Evolutionary conservation across 306 rosid genomes (phyloP).

Genomic region (Rosa chinensis): DNA sequence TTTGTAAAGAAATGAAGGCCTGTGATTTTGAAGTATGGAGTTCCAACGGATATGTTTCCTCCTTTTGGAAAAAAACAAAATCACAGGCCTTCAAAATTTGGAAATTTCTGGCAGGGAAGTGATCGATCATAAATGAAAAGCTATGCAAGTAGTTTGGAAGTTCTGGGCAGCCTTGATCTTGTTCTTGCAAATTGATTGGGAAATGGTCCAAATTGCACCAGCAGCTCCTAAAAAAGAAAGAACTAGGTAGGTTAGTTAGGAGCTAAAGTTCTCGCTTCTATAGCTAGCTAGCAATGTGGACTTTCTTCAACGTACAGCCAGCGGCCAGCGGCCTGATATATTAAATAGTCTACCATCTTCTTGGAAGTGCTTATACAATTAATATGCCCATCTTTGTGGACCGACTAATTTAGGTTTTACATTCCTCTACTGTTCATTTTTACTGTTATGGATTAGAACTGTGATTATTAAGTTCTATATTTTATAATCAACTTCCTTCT

Average conservation of each 20-base stretch:
- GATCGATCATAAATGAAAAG: not conserved
- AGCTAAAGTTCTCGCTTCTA: not conserved
- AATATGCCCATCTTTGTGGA: slow-evolving; percentile 14
- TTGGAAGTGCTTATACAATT: not conserved
- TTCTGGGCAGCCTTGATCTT: not conserved
- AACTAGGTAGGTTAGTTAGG: not conserved
- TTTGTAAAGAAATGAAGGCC: not conserved
- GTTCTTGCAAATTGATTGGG: not conserved
- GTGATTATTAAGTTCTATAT: not conserved
- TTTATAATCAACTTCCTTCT: not conserved
- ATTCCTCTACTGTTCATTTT: not conserved
- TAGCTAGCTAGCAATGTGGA: not conserved
- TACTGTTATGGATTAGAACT: not conserved
- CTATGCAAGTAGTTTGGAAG: not conserved
- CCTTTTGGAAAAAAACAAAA: not conserved
- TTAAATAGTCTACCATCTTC: not conserved
- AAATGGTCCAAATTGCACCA: not conserved
- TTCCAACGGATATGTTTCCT: not conserved
- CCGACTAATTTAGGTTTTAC: not conserved
- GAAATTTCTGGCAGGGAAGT: not conserved
- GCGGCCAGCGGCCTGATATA: not conserved
- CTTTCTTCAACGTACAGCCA: not conserved
- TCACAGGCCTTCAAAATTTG: not conserved
- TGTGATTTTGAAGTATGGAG: not conserved
- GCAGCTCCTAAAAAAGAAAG: not conserved